Conservation (phyloP, 1,284 basidiomycete species). For the Xerocomus minutiporus region DNA sequence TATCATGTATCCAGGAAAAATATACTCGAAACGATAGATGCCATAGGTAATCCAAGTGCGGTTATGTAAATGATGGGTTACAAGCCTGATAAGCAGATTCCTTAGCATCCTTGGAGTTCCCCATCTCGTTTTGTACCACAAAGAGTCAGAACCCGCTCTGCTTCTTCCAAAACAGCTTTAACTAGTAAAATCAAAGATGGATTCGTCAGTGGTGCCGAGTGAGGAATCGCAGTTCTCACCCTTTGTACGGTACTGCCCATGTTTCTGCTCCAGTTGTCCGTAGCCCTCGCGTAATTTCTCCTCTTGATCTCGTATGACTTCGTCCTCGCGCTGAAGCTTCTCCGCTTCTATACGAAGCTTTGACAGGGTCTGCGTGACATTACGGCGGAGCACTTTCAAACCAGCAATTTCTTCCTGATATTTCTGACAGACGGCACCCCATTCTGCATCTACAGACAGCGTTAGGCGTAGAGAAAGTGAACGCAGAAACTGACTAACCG, state of each 20-base stretch:
- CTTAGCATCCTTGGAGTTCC: conserved; percentile 15
- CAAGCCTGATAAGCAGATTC: neutral
- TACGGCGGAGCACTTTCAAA: conserved; percentile 50
- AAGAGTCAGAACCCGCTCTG: conserved; percentile 44
- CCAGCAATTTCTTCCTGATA: conserved; percentile 58
- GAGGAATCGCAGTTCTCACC: conserved; percentile 36
- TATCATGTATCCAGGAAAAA: neutral
- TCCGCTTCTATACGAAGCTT: conserved; percentile 53
- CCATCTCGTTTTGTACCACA: conserved; percentile 43
- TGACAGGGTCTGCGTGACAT: conserved; percentile 51
- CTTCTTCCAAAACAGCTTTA: conserved; percentile 54
- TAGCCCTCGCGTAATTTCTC: conserved; percentile 48
- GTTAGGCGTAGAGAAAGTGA: conserved; percentile 1
- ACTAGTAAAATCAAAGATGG: conserved; percentile 37
- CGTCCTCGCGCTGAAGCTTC: conserved; percentile 51
- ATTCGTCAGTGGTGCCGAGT: conserved; percentile 8
- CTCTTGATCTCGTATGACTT: conserved; percentile 51
- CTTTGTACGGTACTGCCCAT: conserved; percentile 51
- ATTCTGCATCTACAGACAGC: conserved; percentile 43
- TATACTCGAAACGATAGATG: neutral
- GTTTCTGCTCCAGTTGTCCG: conserved; percentile 53
- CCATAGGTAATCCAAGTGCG: neutral
- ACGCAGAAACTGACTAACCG: conserved; percentile 37
- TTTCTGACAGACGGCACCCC: conserved; percentile 49
- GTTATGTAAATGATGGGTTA: neutral